Evolutionary conservation across 106 monocot species (phyloP).

Genomic region (Hemerocallis citrina): DNA sequence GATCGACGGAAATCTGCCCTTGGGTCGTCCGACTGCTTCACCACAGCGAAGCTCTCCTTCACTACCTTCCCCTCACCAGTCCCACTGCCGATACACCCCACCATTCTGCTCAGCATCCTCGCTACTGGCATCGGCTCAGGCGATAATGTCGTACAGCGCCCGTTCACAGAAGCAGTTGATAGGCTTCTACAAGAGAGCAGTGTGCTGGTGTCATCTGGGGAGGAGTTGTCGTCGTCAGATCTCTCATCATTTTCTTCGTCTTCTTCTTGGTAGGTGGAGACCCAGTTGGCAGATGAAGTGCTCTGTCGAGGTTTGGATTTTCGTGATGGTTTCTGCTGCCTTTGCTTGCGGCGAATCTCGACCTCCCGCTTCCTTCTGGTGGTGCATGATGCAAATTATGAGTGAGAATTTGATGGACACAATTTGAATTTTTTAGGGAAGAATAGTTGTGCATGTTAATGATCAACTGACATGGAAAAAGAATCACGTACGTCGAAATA

Average conservation of each 20-base stretch:
- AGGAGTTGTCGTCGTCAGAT: conserved; percentile 1
- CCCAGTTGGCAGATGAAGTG: conserved; percentile 28
- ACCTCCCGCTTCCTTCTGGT: not conserved
- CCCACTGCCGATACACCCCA: conserved; percentile 4
- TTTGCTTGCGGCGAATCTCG: not conserved
- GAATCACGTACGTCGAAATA: no score
- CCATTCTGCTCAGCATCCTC: not conserved
- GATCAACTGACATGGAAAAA: no score
- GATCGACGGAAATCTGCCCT: conserved; percentile 69
- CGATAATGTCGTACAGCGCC: not conserved
- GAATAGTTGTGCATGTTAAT: no score
- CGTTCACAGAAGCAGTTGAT: not conserved
- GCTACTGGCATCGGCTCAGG: not conserved
- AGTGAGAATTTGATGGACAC: no score
- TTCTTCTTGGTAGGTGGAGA: conserved; percentile 50
- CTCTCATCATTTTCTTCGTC: conserved; percentile 14
- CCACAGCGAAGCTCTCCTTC: conserved; percentile 64
- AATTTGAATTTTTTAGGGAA: no score
- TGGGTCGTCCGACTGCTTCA: conserved; percentile 71
- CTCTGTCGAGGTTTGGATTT: conserved; percentile 10
- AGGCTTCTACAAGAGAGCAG: not conserved
- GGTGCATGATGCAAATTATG: no score
- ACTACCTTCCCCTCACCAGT: conserved; percentile 10
- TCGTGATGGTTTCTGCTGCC: not conserved
- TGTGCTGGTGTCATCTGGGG: conserved; percentile 6